Conservation (phyloP, 768 basidiomycete genomes). For the Russula sp. region DNA sequence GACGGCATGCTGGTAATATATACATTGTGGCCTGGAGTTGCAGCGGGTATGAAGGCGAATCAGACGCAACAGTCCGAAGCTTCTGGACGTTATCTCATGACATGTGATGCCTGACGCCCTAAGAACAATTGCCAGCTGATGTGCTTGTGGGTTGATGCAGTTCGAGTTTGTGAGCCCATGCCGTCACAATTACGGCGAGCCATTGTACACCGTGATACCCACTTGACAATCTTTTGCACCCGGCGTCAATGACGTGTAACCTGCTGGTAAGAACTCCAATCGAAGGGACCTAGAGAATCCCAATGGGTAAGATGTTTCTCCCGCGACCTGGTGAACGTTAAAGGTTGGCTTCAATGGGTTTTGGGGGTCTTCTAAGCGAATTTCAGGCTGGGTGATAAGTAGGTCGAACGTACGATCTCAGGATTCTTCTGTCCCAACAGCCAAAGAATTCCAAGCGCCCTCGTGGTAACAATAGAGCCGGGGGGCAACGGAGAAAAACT, state of each 20-base stretch:
- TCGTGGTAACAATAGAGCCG: background rate
- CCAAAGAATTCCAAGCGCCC: background rate
- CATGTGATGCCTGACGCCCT: constrained; percentile 21
- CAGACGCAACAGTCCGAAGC: constrained; percentile 8
- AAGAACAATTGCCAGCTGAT: constrained; percentile 3
- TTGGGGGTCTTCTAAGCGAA: background rate
- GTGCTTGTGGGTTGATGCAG: background rate
- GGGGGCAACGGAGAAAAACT: background rate
- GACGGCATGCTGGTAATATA: constrained; percentile 20
- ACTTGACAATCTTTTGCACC: background rate
- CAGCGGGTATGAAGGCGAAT: constrained; percentile 12
- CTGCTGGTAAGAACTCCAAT: constrained; percentile 8
- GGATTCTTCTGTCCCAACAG: background rate
- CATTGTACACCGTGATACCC: background rate
- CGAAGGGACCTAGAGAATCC: background rate
- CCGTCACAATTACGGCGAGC: constrained; percentile 12
- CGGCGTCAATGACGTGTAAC: constrained; percentile 6
- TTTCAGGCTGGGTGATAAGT: background rate
- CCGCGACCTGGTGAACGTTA: constrained; percentile 44
- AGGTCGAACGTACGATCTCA: background rate
- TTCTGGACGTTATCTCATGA: constrained; percentile 4
- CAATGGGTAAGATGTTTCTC: background rate
- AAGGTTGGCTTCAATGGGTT: background rate
- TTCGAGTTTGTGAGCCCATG: constrained; percentile 5
- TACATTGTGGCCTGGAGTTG: constrained; percentile 11